Conservation (phyloP, 1,284 basidiomycete species). For the Trametes polyzona region DNA sequence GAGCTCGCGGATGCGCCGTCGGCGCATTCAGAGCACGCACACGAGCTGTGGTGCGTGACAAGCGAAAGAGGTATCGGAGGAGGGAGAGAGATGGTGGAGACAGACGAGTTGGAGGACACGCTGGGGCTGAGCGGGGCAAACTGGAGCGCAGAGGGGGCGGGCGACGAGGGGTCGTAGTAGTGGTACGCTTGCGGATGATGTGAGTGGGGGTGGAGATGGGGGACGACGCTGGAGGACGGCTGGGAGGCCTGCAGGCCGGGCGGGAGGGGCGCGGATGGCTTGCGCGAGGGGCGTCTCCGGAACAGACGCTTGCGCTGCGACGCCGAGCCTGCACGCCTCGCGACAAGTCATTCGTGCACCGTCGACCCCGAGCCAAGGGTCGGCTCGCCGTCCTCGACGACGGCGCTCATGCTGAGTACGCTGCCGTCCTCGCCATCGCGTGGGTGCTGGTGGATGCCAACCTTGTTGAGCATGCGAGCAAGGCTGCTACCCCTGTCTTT, state of each 20-base stretch:
- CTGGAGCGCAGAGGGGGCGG: conserved; percentile 17
- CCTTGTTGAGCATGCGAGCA: conserved; percentile 23
- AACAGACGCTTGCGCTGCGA: conserved; percentile 27
- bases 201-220: background rate
- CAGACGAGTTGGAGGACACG: conserved; percentile 22
- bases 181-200: background rate
- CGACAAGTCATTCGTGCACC: conserved; percentile 31
- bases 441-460: conserved; percentile 20
- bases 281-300: conserved; percentile 23
- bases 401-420: conserved; percentile 3
- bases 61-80: conserved; percentile 1
- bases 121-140: conserved; percentile 15
- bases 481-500: conserved; percentile 23
- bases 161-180: background rate
- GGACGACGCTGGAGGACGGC: conserved; percentile 16
- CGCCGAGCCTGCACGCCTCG: conserved; percentile 30
- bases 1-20: background rate
- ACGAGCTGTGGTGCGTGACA: background rate
- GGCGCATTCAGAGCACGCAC: conserved; percentile 11
- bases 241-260: conserved; percentile 18
- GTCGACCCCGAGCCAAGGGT: background rate
- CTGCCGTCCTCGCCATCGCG: conserved; percentile 3
- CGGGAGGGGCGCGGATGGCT: conserved; percentile 14
- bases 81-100: conserved; percentile 21
- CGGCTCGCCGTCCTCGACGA: conserved; percentile 12